phyloP scores from a whole-genome alignment of 2,329 filamentous ascomycete species.

The Cercospora sp. region DNA sequence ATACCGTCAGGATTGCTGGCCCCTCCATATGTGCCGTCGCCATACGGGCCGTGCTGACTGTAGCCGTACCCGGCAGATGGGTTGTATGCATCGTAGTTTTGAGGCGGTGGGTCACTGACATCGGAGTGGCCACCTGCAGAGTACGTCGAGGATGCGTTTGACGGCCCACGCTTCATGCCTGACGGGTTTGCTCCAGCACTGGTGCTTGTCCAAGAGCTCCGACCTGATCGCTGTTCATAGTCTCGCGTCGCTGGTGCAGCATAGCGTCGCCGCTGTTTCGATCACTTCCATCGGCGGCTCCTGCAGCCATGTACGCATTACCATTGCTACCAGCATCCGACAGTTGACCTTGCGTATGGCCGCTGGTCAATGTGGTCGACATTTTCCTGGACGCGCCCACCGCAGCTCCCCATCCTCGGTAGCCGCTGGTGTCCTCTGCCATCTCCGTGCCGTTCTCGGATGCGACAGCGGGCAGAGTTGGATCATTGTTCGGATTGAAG shows the following conservation, averaged over 20 bases:
- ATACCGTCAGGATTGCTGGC: constrained; percentile 54
- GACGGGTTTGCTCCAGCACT: constrained; percentile 58
- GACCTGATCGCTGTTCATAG: constrained; percentile 64
- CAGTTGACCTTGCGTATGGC: constrained; percentile 52
- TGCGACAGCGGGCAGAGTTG: constrained; percentile 67
- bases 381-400: constrained; percentile 71
- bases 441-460: constrained; percentile 62
- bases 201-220: constrained; percentile 71
- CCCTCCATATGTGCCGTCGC: constrained; percentile 55
- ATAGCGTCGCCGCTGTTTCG: constrained; percentile 62
- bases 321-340: constrained; percentile 67
- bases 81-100: constrained; percentile 36
- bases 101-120: constrained; percentile 51
- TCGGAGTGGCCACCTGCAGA: constrained; percentile 77
- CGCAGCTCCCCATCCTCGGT: constrained; percentile 80
- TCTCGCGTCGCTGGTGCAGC: constrained; percentile 47
- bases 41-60: constrained; percentile 58
- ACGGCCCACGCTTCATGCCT: constrained; percentile 83
- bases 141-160: constrained; percentile 95
- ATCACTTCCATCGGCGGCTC: constrained; percentile 63
- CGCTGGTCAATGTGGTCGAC: constrained; percentile 85
- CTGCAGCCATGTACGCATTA: constrained; percentile 34
- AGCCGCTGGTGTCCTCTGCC: constrained; percentile 77
- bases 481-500: constrained; percentile 96
- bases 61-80: constrained; percentile 51